phyloP scores from a whole-genome alignment of 345 rosid genomes.

The Raphanus sativus region DNA sequence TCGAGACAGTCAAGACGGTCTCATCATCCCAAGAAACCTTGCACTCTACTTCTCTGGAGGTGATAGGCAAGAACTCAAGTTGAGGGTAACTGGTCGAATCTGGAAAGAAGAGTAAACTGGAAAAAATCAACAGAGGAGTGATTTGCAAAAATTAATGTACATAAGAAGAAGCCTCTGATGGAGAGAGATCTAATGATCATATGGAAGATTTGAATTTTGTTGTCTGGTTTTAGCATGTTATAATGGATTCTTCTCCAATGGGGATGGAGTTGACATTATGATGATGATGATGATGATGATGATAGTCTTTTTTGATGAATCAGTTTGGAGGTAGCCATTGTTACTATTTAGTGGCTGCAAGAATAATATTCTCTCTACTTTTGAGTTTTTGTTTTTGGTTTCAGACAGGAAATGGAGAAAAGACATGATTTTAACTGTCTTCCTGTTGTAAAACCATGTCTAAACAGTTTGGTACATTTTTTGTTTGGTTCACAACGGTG shows the following conservation, averaged over 20 bases:
- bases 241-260: constrained; percentile 27
- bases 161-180: constrained; percentile 29
- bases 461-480: constrained; percentile 9
- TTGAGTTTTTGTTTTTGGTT: neutral
- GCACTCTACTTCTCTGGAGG: constrained; percentile 90
- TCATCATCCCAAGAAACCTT: constrained; percentile 72
- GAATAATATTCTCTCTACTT: constrained; percentile 22
- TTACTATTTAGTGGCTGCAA: constrained; percentile 23
- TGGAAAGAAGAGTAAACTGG: constrained; percentile 77
- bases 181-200: constrained; percentile 24
- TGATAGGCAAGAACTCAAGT: constrained; percentile 83
- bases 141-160: constrained; percentile 25
- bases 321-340: constrained; percentile 33
- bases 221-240: constrained; percentile 19
- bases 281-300: constrained; percentile 17
- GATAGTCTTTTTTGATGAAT: constrained; percentile 23
- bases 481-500: neutral
- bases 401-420: constrained; percentile 30
- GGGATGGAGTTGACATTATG: constrained; percentile 3
- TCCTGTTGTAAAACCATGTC: constrained; percentile 35
- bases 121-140: neutral
- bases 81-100: constrained; percentile 87
- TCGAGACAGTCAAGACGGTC: constrained; percentile 88
- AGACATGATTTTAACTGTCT: constrained; percentile 29
- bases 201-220: constrained; percentile 30